Base-by-base conservation (phyloP, 2,329 filamentous ascomycete genomes). In the Penicillium sp. region DNA sequence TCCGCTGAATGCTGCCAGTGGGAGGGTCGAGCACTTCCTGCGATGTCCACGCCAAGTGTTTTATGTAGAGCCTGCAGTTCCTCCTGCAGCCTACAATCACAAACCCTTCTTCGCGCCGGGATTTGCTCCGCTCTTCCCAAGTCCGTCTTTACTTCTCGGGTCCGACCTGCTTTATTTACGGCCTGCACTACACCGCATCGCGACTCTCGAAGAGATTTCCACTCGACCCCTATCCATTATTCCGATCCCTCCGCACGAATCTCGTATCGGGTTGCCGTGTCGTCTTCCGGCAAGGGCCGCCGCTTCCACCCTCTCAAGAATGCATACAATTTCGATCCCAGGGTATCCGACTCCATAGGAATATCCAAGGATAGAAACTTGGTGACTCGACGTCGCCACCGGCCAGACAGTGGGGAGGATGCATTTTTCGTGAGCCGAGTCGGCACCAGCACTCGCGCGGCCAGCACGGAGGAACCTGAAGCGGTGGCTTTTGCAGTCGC, bases 381-480 rank as follows among this genome's bases (percentile, higher is more conserved):
- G 72, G 79, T 62, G 71, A 78, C 73, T 50, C 71, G 75, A 56
- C 78, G 79, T 59, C 71, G 69, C 50, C 74, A 70, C 45, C 79
- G 84, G 15, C 85, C 83, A 33, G 82, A 79, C 41, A 92, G 85
- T 34, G 92, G 92, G 11, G 89, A 98, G 66, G 92, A 98, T 73
- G 86, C 92, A 41, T 96, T 95, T 70, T 98, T 98, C 66, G 83
- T 92, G 53, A 78, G 84, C 57, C 79, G 81, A 15, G 71, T 95
- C n/a, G 85, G 84, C 34, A 40, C 39, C 20, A 32, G 26, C 32
- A 40, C 28, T 32, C 9, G 81, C 36, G 32, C 6, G 25, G 16
- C 17, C 11, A 20, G 79, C 35, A 77, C 80, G 47, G 76, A 75
- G 1, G 74, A 79, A 25, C 74, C 80, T 27, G 45, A 56, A 28